Evolutionary conservation across 805 yeast species (phyloP).

Genomic region (Candida michaelii): DNA sequence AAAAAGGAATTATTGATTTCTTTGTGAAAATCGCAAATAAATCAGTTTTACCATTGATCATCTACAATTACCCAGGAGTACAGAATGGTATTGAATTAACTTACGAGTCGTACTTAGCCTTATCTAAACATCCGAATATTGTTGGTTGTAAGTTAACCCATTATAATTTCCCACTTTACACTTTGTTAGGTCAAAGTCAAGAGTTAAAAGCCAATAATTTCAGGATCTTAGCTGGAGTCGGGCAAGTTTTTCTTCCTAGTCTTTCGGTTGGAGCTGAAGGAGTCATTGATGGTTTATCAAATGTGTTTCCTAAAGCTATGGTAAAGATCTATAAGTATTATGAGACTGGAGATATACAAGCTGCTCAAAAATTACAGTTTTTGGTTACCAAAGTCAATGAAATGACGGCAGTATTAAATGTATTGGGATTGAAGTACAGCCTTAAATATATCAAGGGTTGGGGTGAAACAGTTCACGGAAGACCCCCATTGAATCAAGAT

Average conservation of each 20-base stretch:
- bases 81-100: constrained; percentile 40
- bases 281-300: constrained; percentile 53
- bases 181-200: constrained; percentile 44
- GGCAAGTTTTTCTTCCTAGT: constrained; percentile 52
- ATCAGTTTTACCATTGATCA: constrained; percentile 42
- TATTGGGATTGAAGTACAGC: constrained; percentile 49
- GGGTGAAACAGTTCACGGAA: constrained; percentile 46
- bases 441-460: constrained; percentile 33
- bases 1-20: constrained; percentile 48
- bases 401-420: constrained; percentile 42
- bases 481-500: constrained; percentile 48
- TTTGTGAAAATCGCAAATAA: constrained; percentile 42
- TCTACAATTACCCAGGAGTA: constrained; percentile 51
- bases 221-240: constrained; percentile 49
- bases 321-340: constrained; percentile 41
- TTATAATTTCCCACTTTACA: constrained; percentile 50
- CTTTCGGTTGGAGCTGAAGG: constrained; percentile 48
- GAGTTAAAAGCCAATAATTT: constrained; percentile 39
- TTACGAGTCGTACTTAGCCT: constrained; percentile 37
- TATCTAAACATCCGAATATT: constrained; percentile 47
- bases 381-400: constrained; percentile 47
- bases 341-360: constrained; percentile 37
- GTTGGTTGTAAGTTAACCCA: constrained; percentile 55
- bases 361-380: constrained; percentile 44
- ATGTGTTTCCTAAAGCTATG: constrained; percentile 51